A percentile compares a stretch with the other conserved stretches of the same genome.
phyloP scores from a whole-genome alignment of 208 protist genomes.

The Lotmaria passim region DNA sequence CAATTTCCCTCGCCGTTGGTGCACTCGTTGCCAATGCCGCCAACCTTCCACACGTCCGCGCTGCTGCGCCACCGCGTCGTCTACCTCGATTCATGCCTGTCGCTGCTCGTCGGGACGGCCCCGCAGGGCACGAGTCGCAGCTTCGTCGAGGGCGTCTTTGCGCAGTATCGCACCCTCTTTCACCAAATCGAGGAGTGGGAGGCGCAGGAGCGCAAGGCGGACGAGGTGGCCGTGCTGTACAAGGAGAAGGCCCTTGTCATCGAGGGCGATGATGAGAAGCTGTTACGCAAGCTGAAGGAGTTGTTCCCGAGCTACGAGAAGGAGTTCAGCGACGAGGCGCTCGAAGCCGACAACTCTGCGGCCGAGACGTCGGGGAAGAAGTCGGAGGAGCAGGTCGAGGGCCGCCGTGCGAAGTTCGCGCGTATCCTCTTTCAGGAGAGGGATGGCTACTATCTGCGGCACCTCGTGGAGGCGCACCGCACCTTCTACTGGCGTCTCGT shows the following conservation, averaged over 20 bases:
- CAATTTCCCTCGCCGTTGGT: slow-evolving; percentile 56
- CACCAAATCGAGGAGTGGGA: slow-evolving; percentile 77
- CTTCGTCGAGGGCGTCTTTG: slow-evolving; percentile 73
- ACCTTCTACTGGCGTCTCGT: slow-evolving; percentile 75
- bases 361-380: slow-evolving; percentile 28
- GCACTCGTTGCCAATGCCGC: slow-evolving; percentile 41
- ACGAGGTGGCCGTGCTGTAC: slow-evolving; percentile 90
- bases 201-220: slow-evolving; percentile 66
- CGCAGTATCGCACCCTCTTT: slow-evolving; percentile 71
- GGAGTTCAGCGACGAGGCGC: slow-evolving; percentile 75
- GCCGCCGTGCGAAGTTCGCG: slow-evolving; percentile 64
- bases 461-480: slow-evolving; percentile 71
- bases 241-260: slow-evolving; percentile 90
- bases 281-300: slow-evolving; percentile 82
- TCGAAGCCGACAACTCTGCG: slow-evolving; percentile 39
- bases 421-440: slow-evolving; percentile 78
- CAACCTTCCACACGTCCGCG: slow-evolving; percentile 19
- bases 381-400: slow-evolving; percentile 33
- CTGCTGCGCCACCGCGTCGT: slow-evolving; percentile 62
- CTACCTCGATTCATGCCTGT: slow-evolving; percentile 83
- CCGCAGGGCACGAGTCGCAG: slow-evolving; percentile 53
- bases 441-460: slow-evolving; percentile 71
- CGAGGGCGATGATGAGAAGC: slow-evolving; percentile 92
- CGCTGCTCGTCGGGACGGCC: slow-evolving; percentile 50
- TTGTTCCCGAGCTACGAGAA: slow-evolving; percentile 95